Evolutionary conservation across 2,329 filamentous ascomycete genomes (phyloP).

Genomic region (Aspergillus sp.): DNA sequence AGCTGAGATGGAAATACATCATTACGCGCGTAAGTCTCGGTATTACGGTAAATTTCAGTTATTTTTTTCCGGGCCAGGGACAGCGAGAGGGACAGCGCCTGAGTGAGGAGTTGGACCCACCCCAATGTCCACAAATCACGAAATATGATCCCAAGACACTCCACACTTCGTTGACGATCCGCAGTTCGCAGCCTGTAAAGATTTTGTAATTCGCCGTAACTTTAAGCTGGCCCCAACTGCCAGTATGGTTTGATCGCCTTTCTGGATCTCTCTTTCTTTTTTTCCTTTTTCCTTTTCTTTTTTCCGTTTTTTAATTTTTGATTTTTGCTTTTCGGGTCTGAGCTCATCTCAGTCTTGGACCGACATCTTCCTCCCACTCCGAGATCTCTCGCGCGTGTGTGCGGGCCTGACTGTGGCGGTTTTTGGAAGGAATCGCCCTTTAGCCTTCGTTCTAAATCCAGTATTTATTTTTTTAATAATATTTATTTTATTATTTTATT

Average conservation of each 20-base stretch:
- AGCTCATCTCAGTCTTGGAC: slow-evolving; percentile 21
- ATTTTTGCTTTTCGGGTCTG: slow-evolving; percentile 13
- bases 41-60: not conserved
- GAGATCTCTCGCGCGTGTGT: slow-evolving; percentile 14
- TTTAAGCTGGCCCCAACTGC: slow-evolving; percentile 19
- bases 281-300: slow-evolving; percentile 2
- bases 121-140: slow-evolving; percentile 24
- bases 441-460: not conserved
- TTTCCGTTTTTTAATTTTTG: slow-evolving; percentile 12
- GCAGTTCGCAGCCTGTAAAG: slow-evolving; percentile 31
- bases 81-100: slow-evolving; percentile 21
- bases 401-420: slow-evolving; percentile 24
- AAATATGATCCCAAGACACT: slow-evolving; percentile 27
- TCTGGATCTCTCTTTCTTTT: slow-evolving; percentile 17
- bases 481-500: slow-evolving; percentile 12
- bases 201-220: slow-evolving; percentile 33
- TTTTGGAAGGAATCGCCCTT: slow-evolving; percentile 17
- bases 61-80: slow-evolving; percentile 15
- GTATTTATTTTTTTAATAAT: slow-evolving; percentile 14
- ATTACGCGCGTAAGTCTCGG: not conserved
- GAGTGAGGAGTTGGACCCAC: slow-evolving; percentile 24
- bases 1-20: not conserved
- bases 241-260: slow-evolving; percentile 22
- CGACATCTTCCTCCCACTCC: slow-evolving; percentile 14
- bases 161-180: slow-evolving; percentile 30